Evolutionary conservation across 176 grass and related monocot species (phyloP), one percentile per base, ranked within the genome.

Genomic region (Eremochloa ophiuroides): DNA sequence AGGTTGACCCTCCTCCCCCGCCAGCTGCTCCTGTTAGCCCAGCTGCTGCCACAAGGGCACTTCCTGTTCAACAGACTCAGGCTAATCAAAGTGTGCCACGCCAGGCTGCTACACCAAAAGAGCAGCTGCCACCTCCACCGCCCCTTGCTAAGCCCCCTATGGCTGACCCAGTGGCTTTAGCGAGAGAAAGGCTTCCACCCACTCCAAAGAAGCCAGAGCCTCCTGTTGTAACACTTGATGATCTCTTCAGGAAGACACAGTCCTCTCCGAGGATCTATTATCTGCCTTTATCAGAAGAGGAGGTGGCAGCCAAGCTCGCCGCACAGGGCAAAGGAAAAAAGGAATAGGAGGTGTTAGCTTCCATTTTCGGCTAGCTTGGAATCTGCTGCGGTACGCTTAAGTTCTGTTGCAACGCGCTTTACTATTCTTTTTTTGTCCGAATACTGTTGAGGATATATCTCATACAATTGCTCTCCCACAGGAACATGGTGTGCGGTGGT

Each of bases 221-320:
- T 64, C 82, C 97, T 70, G 97, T 89, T 48, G 40, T 99, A 64
- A 99, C 97, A 44, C 91, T 99, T 17, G 93, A 99, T 78, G 97
- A 99, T 88, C 89, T 99, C 59, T 99, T 99, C 55, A 95, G 73
- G 80, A 99, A 99, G 82, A 99, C 97, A 53, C 90, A 99, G 37
- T 67, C 93, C 20, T 80, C 74, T 14, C 97, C 97, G 5, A 95
- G 97, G 85, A 95, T 99, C 39, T 99, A 99, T 84, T 99, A 92
- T 77, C 29, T 93, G 22, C 97, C 97, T n/a, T 91, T 95, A 76
- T 91, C 97, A 6, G 93, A 99, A 84, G 93, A 99, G 80, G 83
- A 87, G 69, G 97, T 96, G 47, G 85, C 87, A 35, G 85, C 91
- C 35, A 99, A 88, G 79, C 89, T 90, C 6, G 91, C 93, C 7